These are phyloP conservation scores for Vickermania ingenoplastis DNA, from an alignment of 208 protist species.

Conservation along the genomic window DNA sequence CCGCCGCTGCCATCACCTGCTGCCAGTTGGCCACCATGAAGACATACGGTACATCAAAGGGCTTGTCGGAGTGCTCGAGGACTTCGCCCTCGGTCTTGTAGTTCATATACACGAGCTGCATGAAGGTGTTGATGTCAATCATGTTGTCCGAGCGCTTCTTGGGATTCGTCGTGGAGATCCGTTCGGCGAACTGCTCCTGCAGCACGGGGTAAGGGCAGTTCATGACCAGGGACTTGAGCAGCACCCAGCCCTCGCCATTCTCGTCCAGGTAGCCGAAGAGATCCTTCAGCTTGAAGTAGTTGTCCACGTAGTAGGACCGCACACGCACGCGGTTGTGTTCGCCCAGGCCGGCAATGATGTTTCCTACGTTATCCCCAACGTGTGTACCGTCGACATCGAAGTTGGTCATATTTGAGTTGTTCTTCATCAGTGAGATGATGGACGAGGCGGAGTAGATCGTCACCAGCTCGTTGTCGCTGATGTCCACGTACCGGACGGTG, in stretches of 20 bases:
- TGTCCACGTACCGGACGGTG: slow-evolving; percentile 54
- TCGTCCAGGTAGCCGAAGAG: slow-evolving; percentile 75
- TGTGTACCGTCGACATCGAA: slow-evolving; percentile 64
- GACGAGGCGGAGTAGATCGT: slow-evolving; percentile 58
- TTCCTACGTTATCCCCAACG: slow-evolving; percentile 54
- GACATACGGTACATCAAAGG: slow-evolving; percentile 43
- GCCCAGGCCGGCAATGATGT: slow-evolving; percentile 58
- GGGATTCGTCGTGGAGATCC: slow-evolving; percentile 46
- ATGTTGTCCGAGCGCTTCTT: slow-evolving; percentile 55
- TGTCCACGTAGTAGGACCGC: slow-evolving; percentile 62
- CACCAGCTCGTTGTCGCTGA: slow-evolving; percentile 63
- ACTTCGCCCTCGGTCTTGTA: slow-evolving; percentile 79
- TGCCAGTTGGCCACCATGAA: slow-evolving; percentile 81
- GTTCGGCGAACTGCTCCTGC: slow-evolving; percentile 76
- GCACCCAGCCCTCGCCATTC: slow-evolving; percentile 65
- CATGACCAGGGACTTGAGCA: slow-evolving; percentile 54
- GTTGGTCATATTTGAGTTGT: slow-evolving; percentile 64
- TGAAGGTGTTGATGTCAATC: slow-evolving; percentile 71
- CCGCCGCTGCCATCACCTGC: slow-evolving; percentile 47
- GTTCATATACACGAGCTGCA: slow-evolving; percentile 77
- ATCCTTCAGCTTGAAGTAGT: slow-evolving; percentile 81
- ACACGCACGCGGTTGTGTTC: slow-evolving; percentile 41
- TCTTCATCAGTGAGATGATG: slow-evolving; percentile 55
- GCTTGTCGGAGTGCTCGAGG: slow-evolving; percentile 18
- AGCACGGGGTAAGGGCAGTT: slow-evolving; percentile 66